Base-by-base conservation (phyloP, 73 alveolate species). In the Paramecium primaurelia region DNA sequence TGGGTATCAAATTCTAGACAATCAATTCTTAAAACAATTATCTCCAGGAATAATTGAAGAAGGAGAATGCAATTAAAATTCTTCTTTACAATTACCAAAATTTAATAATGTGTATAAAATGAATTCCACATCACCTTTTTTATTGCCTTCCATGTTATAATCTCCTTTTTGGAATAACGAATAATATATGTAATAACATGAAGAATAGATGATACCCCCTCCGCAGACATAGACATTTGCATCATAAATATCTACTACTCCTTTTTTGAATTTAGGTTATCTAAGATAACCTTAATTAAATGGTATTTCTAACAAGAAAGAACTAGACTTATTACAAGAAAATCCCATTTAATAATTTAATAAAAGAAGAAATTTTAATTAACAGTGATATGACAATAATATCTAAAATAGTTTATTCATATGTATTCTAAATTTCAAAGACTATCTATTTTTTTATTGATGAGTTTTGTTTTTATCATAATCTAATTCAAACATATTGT, bases 321-420 rank as follows among this genome's bases (percentile, higher is more conserved):
- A 80, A 26, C 26, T 80, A 49, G 91, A 80, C 58, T 45, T 80
- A 10, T 80, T 80, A 26, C 44, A 80, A 49, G 91, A 80, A 26
- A 80, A 80, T 26, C 91, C 91, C 25, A 80, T 80, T 25, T 45
- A 80, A 44, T 45, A 45, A 45, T 80, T 25, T 25, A 80, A 80
- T 44, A 42, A 28, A 32, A 80, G 91, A 49, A 42, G 91, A 49
- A 80, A 80, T 80, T 12, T 80, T 42, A 80, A 80, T 49, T 80
- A 80, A 64, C 28, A 34, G 47, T 32, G 47, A 28, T 12, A 64
- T 64, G 84, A 54, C 69, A 1, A 54, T 54, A 54, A 54, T 18
- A 54, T n/a, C 22, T 18, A n/a, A 54, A 54, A 18, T 54, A 54
- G 11, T 54, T 54, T 54, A 49, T 49, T 16, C 25, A 12, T 49